Percentiles rank a stretch among this genome's conserved stretches.
Conservation (phyloP, 768 basidiomycete genomes). For the Chlorophyllum brunneum region DNA sequence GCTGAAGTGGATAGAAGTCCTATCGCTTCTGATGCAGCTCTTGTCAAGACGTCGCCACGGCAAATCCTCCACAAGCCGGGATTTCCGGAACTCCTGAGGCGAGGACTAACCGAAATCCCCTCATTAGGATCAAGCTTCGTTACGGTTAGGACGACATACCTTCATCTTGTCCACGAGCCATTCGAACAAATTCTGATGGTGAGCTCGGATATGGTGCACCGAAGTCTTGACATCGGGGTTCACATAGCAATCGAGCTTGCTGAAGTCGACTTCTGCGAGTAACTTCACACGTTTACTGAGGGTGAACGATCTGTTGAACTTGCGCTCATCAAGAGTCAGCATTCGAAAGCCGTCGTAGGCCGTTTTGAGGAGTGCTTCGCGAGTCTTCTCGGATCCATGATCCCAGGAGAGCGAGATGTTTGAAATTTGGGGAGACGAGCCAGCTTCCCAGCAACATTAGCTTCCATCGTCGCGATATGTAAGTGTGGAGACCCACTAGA, state of each 20-base stretch:
- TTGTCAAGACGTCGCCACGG: not conserved
- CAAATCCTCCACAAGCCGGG: not conserved
- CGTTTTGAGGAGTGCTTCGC: not conserved
- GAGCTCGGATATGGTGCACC: not conserved
- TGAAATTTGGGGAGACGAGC: not conserved
- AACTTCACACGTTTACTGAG: not conserved
- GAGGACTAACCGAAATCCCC: not conserved
- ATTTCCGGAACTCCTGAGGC: not conserved
- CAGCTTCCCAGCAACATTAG: not conserved
- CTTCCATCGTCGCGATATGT: not conserved
- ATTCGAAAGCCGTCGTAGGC: conserved; percentile 6
- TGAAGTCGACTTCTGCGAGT: conserved; percentile 3
- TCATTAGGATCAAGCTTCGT: not conserved
- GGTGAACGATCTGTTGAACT: not conserved
- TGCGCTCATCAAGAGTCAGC: not conserved
- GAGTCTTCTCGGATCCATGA: not conserved
- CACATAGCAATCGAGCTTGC: conserved; percentile 8
- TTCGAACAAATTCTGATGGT: not conserved
- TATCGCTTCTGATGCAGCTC: not conserved
- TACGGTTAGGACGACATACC: not conserved
- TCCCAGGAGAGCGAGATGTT: conserved; percentile 3
- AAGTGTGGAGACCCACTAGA: not conserved
- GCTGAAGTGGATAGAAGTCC: conserved; percentile 1
- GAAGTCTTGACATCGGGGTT: conserved; percentile 3
- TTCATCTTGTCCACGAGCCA: not conserved